Percentiles rank a stretch among this genome's conserved stretches.
Conservation (phyloP, 2,329 filamentous ascomycete species). For the Clarireedia hainanense region DNA sequence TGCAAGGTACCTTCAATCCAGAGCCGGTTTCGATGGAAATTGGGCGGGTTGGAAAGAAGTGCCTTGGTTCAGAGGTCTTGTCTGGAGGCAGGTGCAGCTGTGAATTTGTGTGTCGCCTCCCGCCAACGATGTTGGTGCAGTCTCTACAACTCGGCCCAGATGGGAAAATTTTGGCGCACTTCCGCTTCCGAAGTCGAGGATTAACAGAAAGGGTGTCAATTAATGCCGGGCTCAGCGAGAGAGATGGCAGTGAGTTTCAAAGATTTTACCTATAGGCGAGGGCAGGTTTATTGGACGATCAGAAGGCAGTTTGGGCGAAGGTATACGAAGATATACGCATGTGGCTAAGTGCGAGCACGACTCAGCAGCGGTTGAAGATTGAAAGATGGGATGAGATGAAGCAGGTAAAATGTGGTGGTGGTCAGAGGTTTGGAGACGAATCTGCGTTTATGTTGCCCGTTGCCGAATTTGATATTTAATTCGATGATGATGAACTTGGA, state of each 20-base stretch:
- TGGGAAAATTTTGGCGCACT: not conserved
- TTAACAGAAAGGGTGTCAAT: not conserved
- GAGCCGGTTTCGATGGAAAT: not conserved
- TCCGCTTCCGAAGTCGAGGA: not conserved
- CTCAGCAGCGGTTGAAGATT: conserved; percentile 1
- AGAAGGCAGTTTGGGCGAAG: too few species aligned
- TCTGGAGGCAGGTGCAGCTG: conserved; percentile 1
- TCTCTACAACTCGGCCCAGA: not conserved
- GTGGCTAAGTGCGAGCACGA: conserved; percentile 1
- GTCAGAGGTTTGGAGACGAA: conserved; percentile 8
- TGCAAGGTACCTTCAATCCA: not conserved
- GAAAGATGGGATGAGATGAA: conserved; percentile 8
- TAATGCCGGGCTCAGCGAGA: not conserved
- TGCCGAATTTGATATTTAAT: conserved; percentile 9
- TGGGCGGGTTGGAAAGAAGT: not conserved
- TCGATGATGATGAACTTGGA: conserved; percentile 9
- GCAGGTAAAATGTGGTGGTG: conserved; percentile 5
- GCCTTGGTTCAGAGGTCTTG: not conserved
- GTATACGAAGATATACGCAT: not conserved
- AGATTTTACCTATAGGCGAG: not conserved
- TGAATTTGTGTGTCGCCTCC: not conserved
- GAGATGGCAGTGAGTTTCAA: conserved; percentile 7
- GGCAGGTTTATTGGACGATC: not conserved
- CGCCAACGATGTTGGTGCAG: not conserved
- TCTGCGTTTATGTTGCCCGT: conserved; percentile 8